A percentile compares a stretch with the other conserved stretches of the same genome.
phyloP scores from a whole-genome alignment of 2,329 filamentous ascomycete genomes.

The Hypoxylon sp. region DNA sequence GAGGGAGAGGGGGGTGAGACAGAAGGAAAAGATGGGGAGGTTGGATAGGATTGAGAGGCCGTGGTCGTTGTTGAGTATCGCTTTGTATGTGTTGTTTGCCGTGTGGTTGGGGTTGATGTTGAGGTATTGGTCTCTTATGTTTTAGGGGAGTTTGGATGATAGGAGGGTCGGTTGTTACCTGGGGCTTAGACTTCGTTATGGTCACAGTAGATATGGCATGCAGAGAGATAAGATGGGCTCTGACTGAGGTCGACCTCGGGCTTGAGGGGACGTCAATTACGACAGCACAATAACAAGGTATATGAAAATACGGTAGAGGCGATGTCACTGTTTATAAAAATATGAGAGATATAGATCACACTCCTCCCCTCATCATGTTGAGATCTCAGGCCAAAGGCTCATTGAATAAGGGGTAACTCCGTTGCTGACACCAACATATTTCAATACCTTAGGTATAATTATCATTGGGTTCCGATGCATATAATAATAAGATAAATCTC shows the following conservation, averaged over 20 bases:
- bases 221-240: not conserved
- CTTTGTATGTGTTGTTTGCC: conserved; percentile 6
- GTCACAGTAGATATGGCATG: not conserved
- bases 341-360: not conserved
- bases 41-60: conserved; percentile 43
- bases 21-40: conserved; percentile 30
- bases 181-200: too few relatives aligned
- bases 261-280: not conserved
- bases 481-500: too few relatives aligned
- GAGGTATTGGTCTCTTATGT: conserved; percentile 19
- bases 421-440: not conserved
- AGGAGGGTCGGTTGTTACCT: not conserved
- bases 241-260: not conserved
- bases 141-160: not conserved
- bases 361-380: too few relatives aligned
- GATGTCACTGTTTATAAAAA: not conserved
- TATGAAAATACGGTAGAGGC: not conserved
- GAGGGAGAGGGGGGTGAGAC: conserved; percentile 34
- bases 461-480: not conserved
- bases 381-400: too few relatives aligned
- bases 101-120: conserved; percentile 10
- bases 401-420: not conserved
- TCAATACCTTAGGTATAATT: not conserved
- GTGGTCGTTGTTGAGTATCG: not conserved
- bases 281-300: not conserved